phyloP scores from a whole-genome alignment of 1,284 basidiomycete genomes.

The Kwoniella shivajii region DNA sequence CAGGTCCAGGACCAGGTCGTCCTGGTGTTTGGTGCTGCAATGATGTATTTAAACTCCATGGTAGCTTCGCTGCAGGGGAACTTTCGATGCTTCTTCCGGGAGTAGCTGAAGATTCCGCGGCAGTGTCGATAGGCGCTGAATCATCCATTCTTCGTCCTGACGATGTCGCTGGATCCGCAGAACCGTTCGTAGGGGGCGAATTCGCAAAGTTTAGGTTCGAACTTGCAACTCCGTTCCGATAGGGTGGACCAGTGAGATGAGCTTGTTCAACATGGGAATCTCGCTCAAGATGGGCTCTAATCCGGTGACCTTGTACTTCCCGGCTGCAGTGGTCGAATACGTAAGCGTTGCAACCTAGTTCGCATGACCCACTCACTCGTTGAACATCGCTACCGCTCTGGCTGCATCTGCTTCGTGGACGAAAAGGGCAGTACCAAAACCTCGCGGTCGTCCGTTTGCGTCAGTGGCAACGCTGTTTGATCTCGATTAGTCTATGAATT shows the following conservation, averaged over 20 bases:
- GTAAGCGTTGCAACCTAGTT: background rate
- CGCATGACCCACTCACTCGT: conserved; percentile 64
- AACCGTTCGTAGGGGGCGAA: too few relatives aligned
- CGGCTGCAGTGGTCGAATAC: conserved; percentile 19
- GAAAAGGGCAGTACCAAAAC: conserved; percentile 86
- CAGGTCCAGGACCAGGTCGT: background rate
- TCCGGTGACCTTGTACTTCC: conserved; percentile 46
- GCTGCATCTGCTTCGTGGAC: conserved; percentile 82
- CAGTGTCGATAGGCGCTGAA: conserved; percentile 10
- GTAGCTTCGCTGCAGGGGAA: conserved; percentile 17
- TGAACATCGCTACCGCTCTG: conserved; percentile 79
- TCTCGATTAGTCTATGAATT: background rate
- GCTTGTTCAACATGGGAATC: conserved; percentile 9
- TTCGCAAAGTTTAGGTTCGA: too few relatives aligned
- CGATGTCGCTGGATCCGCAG: too few relatives aligned
- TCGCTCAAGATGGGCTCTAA: conserved; percentile 49
- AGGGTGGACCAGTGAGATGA: background rate
- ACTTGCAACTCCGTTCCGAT: too few relatives aligned
- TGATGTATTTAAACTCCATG: conserved; percentile 28
- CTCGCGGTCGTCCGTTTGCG: conserved; percentile 79
- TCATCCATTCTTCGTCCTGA: background rate
- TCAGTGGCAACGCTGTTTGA: conserved; percentile 68
- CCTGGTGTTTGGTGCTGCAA: conserved; percentile 15
- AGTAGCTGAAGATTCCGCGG: background rate
- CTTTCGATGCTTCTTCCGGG: conserved; percentile 1